Percentiles rank a stretch among this genome's conserved stretches.
phyloP scores from a whole-genome alignment of 768 basidiomycete genomes.

The Lactifluus subvellereus region DNA sequence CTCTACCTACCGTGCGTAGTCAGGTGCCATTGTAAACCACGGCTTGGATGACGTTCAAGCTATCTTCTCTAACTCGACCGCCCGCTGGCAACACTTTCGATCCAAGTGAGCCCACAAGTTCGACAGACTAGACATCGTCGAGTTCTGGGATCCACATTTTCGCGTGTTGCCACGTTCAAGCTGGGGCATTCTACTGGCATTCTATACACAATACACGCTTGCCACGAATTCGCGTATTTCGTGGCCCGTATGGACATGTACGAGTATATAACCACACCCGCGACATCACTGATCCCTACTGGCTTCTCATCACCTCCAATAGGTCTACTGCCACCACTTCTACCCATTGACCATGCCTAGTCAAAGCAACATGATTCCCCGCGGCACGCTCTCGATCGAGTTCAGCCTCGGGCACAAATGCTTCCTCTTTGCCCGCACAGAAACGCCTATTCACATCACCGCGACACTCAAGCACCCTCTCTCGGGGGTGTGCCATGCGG shows the following conservation, averaged over 20 bases:
- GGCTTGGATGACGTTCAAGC: too few relatives aligned
- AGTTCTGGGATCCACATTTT: background rate
- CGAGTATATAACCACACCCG: background rate
- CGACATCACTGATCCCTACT: background rate
- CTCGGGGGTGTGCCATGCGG: background rate
- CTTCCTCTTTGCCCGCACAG: background rate
- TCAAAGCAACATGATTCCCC: background rate
- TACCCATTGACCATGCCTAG: background rate
- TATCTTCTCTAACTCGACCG: too few relatives aligned
- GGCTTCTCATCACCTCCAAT: background rate
- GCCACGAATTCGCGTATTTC: background rate
- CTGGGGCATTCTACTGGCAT: background rate
- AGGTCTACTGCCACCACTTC: background rate
- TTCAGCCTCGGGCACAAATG: background rate
- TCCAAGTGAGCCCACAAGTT: background rate
- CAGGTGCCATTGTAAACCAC: too few relatives aligned
- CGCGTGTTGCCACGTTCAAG: background rate
- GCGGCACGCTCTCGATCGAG: conserved; percentile 1
- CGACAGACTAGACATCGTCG: background rate
- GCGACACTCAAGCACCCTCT: conserved; percentile 1
- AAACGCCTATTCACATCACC: background rate
- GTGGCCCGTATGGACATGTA: background rate
- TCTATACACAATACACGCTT: background rate
- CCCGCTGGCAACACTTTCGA: too few relatives aligned
- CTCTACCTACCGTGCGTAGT: too few relatives aligned